phyloP scores from a whole-genome alignment of 768 basidiomycete genomes.

The Galerina marginata region DNA sequence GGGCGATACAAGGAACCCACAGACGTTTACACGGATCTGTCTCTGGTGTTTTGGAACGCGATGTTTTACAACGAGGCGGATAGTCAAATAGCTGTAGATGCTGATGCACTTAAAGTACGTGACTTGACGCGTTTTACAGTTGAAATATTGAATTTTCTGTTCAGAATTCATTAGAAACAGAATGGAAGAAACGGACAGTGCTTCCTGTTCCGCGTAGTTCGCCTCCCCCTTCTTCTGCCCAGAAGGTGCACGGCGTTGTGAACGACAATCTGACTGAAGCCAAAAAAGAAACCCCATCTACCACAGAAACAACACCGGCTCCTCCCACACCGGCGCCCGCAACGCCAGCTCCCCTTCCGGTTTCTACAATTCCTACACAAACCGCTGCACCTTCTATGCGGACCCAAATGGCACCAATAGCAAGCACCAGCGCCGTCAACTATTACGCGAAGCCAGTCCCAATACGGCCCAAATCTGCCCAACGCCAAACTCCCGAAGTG shows the following conservation, averaged over 20 bases:
- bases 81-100: slow-evolving; percentile 78
- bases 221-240: slow-evolving; percentile 62
- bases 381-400: slow-evolving; percentile 28
- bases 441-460: slow-evolving; percentile 36
- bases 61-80: slow-evolving; percentile 83
- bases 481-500: slow-evolving; percentile 52
- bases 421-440: slow-evolving; percentile 29
- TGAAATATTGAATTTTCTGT: not conserved
- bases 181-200: slow-evolving; percentile 72
- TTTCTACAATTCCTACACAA: slow-evolving; percentile 24
- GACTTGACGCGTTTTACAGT: slow-evolving; percentile 1
- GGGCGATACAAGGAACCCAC: slow-evolving; percentile 75
- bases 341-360: slow-evolving; percentile 26
- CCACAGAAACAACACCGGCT: slow-evolving; percentile 23
- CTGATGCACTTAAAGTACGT: slow-evolving; percentile 69
- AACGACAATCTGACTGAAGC: slow-evolving; percentile 12
- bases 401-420: slow-evolving; percentile 27
- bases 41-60: slow-evolving; percentile 93
- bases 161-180: slow-evolving; percentile 66
- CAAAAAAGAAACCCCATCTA: slow-evolving; percentile 21
- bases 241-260: slow-evolving; percentile 44
- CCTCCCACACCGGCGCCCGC: slow-evolving; percentile 27
- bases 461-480: slow-evolving; percentile 44
- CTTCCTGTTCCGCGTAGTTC: slow-evolving; percentile 64
- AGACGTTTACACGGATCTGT: slow-evolving; percentile 81